phyloP scores from a whole-genome alignment of 23 red algal species.

The Gracilaria vermiculophylla region DNA sequence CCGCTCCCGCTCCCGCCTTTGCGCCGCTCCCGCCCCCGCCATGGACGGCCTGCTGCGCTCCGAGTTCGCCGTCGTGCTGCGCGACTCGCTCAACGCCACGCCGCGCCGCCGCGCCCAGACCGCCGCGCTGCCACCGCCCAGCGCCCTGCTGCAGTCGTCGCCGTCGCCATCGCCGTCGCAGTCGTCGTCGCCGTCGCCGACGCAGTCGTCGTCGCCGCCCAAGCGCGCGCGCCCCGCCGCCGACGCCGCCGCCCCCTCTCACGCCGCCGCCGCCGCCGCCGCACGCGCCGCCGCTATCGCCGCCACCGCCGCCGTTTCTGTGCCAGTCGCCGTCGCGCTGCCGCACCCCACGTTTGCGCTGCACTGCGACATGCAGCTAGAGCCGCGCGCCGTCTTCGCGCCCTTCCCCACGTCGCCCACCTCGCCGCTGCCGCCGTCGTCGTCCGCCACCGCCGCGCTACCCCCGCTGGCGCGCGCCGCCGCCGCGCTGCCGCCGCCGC shows the following conservation, averaged over 20 bases:
- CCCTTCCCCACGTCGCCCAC: conserved; percentile 54
- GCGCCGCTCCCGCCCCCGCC: background rate
- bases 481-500: background rate
- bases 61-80: conserved; percentile 51
- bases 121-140: background rate
- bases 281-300: background rate
- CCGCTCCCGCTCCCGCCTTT: background rate
- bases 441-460: background rate
- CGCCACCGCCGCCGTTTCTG: background rate
- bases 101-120: conserved; percentile 11
- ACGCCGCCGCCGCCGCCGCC: too few relatives aligned
- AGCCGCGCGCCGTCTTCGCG: conserved; percentile 31
- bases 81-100: conserved; percentile 55
- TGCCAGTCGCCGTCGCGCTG: background rate
- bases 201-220: background rate
- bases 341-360: background rate
- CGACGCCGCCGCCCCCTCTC: too few relatives aligned
- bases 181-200: background rate
- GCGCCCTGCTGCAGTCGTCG: background rate
- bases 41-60: conserved; percentile 59
- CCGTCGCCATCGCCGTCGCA: background rate
- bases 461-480: background rate
- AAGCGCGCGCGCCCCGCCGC: background rate
- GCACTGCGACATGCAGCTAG: conserved; percentile 35
- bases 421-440: conserved; percentile 20